phyloP scores from a whole-genome alignment of 2,329 filamentous ascomycete genomes.

The Sclerotiophoma versabilis region DNA sequence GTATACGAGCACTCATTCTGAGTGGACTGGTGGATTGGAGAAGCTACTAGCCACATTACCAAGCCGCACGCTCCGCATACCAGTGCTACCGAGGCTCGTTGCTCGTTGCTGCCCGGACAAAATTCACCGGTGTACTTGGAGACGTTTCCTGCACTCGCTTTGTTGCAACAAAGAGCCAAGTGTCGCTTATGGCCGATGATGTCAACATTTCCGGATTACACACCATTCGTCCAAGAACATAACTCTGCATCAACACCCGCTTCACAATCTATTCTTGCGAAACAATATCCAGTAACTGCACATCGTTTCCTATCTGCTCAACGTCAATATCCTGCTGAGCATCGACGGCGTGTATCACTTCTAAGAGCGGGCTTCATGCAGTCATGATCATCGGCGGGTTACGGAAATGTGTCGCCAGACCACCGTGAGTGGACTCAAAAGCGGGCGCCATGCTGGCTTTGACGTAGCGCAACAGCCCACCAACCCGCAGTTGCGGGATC shows the following conservation, averaged over 20 bases:
- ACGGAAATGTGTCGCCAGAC: conserved; percentile 21
- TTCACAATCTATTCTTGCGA: conserved; percentile 31
- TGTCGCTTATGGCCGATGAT: conserved; percentile 26
- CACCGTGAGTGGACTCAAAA: conserved; percentile 15
- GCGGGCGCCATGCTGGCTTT: conserved; percentile 20
- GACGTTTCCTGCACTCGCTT: conserved; percentile 1
- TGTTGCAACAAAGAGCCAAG: conserved; percentile 12
- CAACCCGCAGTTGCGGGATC: conserved; percentile 28
- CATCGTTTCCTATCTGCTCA: conserved; percentile 22
- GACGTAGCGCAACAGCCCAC: conserved; percentile 23
- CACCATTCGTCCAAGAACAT: conserved; percentile 16
- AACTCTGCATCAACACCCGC: conserved; percentile 21
- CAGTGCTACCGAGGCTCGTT: conserved; percentile 1
- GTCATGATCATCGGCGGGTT: conserved; percentile 33
- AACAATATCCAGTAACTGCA: conserved; percentile 17
- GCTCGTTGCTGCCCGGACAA: background rate
- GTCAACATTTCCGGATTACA: conserved; percentile 30
- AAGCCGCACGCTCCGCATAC: conserved; percentile 9
- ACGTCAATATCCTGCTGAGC: conserved; percentile 21
- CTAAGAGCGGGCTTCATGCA: conserved; percentile 23
- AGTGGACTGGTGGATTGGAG: conserved; percentile 9
- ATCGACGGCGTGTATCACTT: conserved; percentile 23
- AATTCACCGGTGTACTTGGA: background rate
- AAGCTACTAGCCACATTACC: conserved; percentile 34
- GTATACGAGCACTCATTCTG: conserved; percentile 1